These are phyloP conservation scores for Ophiostoma quercus DNA, from an alignment of 2,329 filamentous ascomycete species.

Conservation along the genomic window DNA sequence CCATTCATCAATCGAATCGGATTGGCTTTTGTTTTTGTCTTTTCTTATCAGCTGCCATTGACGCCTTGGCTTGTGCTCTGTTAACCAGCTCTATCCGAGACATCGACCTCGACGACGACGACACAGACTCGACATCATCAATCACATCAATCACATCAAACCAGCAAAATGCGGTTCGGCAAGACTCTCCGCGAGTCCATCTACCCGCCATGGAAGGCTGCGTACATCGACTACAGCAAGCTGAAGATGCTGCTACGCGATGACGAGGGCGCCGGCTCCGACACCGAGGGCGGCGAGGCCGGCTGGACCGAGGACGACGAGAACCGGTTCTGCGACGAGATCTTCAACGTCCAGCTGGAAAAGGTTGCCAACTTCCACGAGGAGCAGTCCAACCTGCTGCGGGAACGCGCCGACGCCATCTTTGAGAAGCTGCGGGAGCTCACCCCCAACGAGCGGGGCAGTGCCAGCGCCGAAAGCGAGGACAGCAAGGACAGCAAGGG, in stretches of 20 bases:
- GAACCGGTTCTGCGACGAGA: slow-evolving; percentile 86
- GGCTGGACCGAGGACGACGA: slow-evolving; percentile 91
- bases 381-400: slow-evolving; percentile 60
- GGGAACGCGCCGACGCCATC: slow-evolving; percentile 49
- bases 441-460: slow-evolving; percentile 58
- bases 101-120: not conserved
- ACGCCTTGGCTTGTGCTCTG: slow-evolving; percentile 4
- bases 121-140: not conserved
- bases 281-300: slow-evolving; percentile 39
- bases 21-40: not conserved
- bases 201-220: slow-evolving; percentile 82
- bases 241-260: slow-evolving; percentile 86
- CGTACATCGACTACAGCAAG: slow-evolving; percentile 94
- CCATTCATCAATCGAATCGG: not conserved
- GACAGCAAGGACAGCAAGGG: slow-evolving; percentile 18
- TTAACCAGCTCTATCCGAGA: not conserved
- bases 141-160: not conserved
- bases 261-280: slow-evolving; percentile 56
- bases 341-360: slow-evolving; percentile 89
- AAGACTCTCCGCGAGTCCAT: slow-evolving; percentile 74
- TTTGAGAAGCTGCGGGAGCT: slow-evolving; percentile 74
- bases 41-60: slow-evolving; percentile 1
- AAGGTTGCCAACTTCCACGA: slow-evolving; percentile 90
- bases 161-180: slow-evolving; percentile 74
- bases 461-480: slow-evolving; percentile 37